Base-by-base conservation (phyloP, 2,329 filamentous ascomycete species). In the Seiridium unicorne region DNA sequence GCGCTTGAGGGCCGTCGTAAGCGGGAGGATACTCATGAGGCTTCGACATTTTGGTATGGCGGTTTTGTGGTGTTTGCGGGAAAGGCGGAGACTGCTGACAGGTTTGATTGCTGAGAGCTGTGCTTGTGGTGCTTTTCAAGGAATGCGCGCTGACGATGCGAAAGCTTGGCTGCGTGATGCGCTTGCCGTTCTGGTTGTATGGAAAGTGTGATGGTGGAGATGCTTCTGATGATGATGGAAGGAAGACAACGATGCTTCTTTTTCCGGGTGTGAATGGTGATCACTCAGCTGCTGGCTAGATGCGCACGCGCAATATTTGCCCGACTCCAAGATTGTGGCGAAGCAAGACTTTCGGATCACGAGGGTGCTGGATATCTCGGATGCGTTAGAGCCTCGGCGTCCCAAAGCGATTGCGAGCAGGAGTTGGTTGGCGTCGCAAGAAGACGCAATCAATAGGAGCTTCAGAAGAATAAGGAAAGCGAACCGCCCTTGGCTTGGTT, bases 1-100 rank as follows among this genome's bases (percentile, higher is more conserved):
- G 73, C 11, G 76, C 73, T 64, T 79, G 78, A 40, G 69, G 81
- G 73, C 51, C 72, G 69, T 42, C 74, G 70, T 84, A 83, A 48
- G 80, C 77, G 34, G 81, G 82, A 57, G 83, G 83, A 40, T 79
- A 73, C 58, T 83, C 79, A 71, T 74, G 67, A 69, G 84, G 81
- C 66, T 73, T 69, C 58, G 78, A 73, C 79, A 82, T 82, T 13
- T 18, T 57, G 49, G 18, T 42, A 42, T 42, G 38, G 38, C 13
- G 38, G 7, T 42, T 42, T 8, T 8, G 38, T 42, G 38, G 38
- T 42, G 2, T 42, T 42, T 42, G 38, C 10, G 7, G n/a, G 32
- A 31, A 49, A 38, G 35, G 4, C 5, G 31, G 47, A 8, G 47
- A 31, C 9, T 48, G 44, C 11, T 26, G 13, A 31, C 13, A 49